phyloP scores from a whole-genome alignment of 2,329 filamentous ascomycete species.

The Diplocarpon mali region DNA sequence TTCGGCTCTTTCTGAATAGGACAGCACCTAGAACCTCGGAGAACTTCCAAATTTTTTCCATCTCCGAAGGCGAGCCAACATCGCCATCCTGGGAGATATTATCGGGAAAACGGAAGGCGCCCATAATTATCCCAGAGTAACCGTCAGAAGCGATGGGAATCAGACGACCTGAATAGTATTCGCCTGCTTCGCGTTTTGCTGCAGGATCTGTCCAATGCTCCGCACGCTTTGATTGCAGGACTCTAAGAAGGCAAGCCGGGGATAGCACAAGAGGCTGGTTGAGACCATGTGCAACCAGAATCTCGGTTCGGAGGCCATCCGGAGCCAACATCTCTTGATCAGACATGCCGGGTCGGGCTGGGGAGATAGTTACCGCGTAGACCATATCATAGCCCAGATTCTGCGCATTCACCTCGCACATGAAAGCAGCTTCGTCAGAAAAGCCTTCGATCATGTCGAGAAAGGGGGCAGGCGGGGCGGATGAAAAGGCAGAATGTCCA shows the following conservation, averaged over 20 bases:
- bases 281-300: slow-evolving; percentile 23
- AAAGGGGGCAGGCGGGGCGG: background rate
- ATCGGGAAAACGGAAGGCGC: slow-evolving; percentile 10
- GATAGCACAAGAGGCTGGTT: slow-evolving; percentile 15
- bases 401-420: slow-evolving; percentile 20
- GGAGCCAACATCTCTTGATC: slow-evolving; percentile 13
- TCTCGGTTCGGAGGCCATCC: slow-evolving; percentile 10
- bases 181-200: background rate
- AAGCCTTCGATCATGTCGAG: background rate
- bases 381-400: slow-evolving; percentile 24
- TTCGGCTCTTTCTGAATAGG: background rate
- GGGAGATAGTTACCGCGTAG: slow-evolving; percentile 18
- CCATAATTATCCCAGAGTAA: slow-evolving; percentile 14
- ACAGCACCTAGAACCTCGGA: slow-evolving; percentile 4
- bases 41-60: slow-evolving; percentile 4
- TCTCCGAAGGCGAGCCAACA: background rate
- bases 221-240: slow-evolving; percentile 15
- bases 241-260: slow-evolving; percentile 18
- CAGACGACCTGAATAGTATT: slow-evolving; percentile 10
- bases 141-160: slow-evolving; percentile 5
- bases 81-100: background rate
- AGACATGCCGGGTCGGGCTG: slow-evolving; percentile 11
- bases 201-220: slow-evolving; percentile 1
- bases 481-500: background rate
- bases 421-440: slow-evolving; percentile 16